Percentiles rank a stretch among this genome's conserved stretches.
phyloP scores from a whole-genome alignment of 164 flowering plant species.

The Amborella trichopoda region DNA sequence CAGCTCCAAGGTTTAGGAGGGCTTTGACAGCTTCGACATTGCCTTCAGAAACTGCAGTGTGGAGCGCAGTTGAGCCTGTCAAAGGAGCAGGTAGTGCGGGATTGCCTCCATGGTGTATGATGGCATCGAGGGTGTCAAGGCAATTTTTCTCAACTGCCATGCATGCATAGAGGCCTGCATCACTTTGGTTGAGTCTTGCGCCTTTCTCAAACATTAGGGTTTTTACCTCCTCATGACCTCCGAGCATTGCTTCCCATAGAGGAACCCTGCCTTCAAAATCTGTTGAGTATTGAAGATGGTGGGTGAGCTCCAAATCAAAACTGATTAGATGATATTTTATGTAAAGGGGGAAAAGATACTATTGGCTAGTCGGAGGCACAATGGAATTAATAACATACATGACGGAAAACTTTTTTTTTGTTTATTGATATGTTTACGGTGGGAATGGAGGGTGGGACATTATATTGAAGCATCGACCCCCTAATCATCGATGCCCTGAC shows the following conservation, averaged over 20 bases:
- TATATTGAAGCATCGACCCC: no score
- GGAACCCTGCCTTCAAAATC: constrained; percentile 74
- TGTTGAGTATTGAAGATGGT: no score
- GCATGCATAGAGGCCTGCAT: constrained; percentile 63
- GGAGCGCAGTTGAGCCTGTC: constrained; percentile 60
- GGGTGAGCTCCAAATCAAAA: no score
- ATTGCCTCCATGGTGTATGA: constrained; percentile 41
- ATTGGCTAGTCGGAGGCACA: not conserved
- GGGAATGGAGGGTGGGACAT: no score
- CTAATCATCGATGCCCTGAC: no score
- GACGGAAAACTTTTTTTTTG: no score
- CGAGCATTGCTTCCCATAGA: constrained; percentile 75
- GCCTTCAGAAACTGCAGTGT: constrained; percentile 71
- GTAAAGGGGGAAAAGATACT: not conserved
- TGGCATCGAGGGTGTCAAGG: constrained; percentile 38
- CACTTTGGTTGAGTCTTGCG: constrained; percentile 35
- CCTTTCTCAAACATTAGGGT: constrained; percentile 44
- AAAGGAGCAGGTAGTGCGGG: not conserved
- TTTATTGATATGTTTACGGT: no score
- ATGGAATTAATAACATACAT: not conserved
- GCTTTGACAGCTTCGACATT: constrained; percentile 48
- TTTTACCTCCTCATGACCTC: constrained; percentile 29
- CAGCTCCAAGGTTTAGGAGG: constrained; percentile 47
- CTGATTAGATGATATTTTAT: not conserved
- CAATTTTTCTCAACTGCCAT: constrained; percentile 57